These are phyloP conservation scores for Ramaria sp. DNA, from an alignment of 768 basidiomycete species.

Conservation along the genomic window DNA sequence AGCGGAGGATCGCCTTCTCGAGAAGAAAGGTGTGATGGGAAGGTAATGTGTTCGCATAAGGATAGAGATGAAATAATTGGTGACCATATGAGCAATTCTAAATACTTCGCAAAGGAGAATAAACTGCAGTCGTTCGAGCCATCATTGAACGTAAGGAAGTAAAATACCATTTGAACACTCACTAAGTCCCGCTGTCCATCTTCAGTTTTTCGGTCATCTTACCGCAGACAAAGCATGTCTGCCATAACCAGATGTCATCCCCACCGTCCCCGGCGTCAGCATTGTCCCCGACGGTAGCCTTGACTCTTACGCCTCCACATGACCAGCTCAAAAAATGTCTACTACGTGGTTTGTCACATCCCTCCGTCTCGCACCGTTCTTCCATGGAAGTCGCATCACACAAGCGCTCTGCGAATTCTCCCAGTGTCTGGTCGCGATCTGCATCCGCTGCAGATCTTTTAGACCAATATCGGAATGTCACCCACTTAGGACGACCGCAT, in stretches of 20 bases:
- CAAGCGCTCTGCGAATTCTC: constrained; percentile 7
- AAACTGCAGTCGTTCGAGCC: constrained; percentile 23
- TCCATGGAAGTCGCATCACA: constrained; percentile 7
- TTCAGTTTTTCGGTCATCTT: constrained; percentile 21
- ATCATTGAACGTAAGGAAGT: not conserved
- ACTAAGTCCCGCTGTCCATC: constrained; percentile 45
- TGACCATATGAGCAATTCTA: constrained; percentile 43
- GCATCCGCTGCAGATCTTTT: constrained; percentile 24
- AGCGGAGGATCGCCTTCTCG: constrained; percentile 13
- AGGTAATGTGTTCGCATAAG: constrained; percentile 36
- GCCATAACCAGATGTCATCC: constrained; percentile 33
- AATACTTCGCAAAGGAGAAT: constrained; percentile 45
- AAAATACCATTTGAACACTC: constrained; percentile 18
- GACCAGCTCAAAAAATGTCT: constrained; percentile 36
- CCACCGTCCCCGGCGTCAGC: not conserved
- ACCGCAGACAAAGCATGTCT: constrained; percentile 38
- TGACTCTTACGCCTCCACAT: constrained; percentile 24
- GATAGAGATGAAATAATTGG: constrained; percentile 23
- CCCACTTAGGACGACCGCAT: constrained; percentile 39
- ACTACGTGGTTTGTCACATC: constrained; percentile 21
- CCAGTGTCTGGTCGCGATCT: constrained; percentile 6
- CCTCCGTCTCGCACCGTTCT: constrained; percentile 14
- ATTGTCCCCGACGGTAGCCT: constrained; percentile 13
- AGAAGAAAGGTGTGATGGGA: constrained; percentile 20
- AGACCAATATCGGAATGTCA: constrained; percentile 42